These are phyloP conservation scores for Neurospora tetrasperma DNA, from an alignment of 495 filamentous ascomycete genomes.

Conservation along the genomic window DNA sequence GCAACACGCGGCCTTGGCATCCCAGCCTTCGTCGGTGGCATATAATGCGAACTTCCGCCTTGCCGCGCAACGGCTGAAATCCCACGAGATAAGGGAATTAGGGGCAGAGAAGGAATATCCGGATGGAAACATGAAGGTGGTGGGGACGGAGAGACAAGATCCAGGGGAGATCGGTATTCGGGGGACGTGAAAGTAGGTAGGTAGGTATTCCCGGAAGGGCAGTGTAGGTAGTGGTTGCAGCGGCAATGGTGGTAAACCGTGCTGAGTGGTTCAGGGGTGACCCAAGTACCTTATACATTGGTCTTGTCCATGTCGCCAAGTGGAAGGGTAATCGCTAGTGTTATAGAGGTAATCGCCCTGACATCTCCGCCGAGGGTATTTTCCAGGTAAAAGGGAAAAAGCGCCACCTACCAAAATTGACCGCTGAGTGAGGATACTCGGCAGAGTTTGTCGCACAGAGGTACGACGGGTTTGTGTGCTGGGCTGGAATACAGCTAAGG, in stretches of 20 bases:
- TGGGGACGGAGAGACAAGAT: not conserved
- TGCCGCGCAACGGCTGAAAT: not conserved
- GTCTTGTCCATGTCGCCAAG: not conserved
- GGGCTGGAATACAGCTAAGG: conserved; percentile 12
- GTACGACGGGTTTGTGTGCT: conserved; percentile 17
- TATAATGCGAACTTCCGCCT: not conserved
- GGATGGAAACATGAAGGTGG: not conserved
- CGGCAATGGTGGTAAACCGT: not conserved
- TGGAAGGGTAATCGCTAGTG: not conserved
- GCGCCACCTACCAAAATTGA: not conserved
- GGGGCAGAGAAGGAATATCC: not conserved
- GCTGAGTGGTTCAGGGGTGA: not conserved
- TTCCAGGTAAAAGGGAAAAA: not conserved
- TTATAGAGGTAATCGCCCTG: not conserved
- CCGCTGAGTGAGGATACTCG: not conserved
- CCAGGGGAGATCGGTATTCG: not conserved
- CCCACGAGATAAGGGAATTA: not conserved
- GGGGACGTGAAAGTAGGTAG: not conserved
- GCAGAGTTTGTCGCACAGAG: conserved; percentile 12
- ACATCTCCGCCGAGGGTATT: not conserved
- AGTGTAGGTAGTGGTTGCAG: not conserved
- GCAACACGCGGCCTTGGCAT: not conserved
- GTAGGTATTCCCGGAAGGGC: not conserved
- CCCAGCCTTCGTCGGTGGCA: not conserved
- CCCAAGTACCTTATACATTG: not conserved